Evolutionary conservation across 257 asterid species (phyloP).

Genomic region (Penstemon davidsonii): DNA sequence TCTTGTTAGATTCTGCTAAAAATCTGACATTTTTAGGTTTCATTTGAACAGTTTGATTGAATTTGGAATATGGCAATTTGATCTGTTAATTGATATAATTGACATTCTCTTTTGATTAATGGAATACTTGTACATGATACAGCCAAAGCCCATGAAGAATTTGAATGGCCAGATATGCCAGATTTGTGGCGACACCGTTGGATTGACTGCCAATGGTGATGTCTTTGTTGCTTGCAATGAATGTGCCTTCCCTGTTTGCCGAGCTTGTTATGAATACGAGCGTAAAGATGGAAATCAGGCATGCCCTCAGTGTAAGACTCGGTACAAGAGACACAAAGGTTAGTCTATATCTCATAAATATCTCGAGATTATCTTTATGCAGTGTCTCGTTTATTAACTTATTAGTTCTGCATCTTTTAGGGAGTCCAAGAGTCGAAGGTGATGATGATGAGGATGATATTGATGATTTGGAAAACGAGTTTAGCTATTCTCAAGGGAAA

Average conservation of each 20-base stretch:
- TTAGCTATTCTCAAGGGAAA: conserved; percentile 53
- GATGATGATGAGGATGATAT: conserved; percentile 72
- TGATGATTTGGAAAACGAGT: conserved; percentile 78
- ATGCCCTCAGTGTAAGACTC: too few species aligned
- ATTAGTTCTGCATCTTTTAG: conserved; percentile 33
- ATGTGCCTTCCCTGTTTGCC: too few species aligned
- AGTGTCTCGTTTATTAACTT: neutral
- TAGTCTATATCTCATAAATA: conserved; percentile 8
- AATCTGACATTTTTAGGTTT: conserved; percentile 1
- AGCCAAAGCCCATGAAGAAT: conserved; percentile 65
- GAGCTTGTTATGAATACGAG: too few species aligned
- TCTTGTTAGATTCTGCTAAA: neutral
- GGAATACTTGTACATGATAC: conserved; percentile 27
- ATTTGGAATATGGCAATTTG: neutral
- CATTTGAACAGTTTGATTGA: neutral
- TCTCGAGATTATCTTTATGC: neutral
- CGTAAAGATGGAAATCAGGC: too few species aligned
- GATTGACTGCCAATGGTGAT: conserved; percentile 55
- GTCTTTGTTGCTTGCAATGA: conserved; percentile 60
- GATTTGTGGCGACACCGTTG: conserved; percentile 75
- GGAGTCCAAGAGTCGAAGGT: conserved; percentile 78
- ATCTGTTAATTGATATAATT: conserved; percentile 5
- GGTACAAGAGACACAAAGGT: conserved; percentile 46
- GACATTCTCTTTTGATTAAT: neutral
- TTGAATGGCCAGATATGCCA: conserved; percentile 71